phyloP scores from a whole-genome alignment of 2,329 filamentous ascomycete species.

The Fusarium goolgardi region DNA sequence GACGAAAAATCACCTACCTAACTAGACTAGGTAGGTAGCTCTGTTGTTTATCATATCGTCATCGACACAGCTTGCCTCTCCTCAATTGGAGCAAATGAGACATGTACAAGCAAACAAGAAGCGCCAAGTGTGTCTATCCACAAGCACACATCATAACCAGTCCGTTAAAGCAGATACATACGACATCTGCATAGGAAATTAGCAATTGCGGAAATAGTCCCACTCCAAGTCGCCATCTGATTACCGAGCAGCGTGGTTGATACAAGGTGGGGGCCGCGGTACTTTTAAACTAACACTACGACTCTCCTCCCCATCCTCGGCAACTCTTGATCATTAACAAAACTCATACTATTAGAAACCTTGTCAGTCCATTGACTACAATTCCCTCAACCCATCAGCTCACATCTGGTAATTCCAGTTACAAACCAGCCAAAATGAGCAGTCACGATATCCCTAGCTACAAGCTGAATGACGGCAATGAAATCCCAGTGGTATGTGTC shows the following conservation, averaged over 20 bases:
- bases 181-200: neutral
- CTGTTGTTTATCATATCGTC: neutral
- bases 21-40: neutral
- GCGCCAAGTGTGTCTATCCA: neutral
- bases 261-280: neutral
- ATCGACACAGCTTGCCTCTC: neutral
- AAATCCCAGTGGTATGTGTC: conserved; percentile 73
- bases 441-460: conserved; percentile 62
- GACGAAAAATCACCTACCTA: neutral
- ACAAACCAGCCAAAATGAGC: conserved; percentile 22
- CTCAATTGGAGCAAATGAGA: neutral
- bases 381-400: neutral
- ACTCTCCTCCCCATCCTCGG: neutral
- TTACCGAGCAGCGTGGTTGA: conserved; percentile 1
- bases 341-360: neutral
- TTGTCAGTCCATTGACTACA: neutral
- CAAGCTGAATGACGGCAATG: conserved; percentile 78
- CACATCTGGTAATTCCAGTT: neutral
- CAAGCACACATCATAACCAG: neutral
- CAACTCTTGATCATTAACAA: neutral
- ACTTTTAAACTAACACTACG: neutral
- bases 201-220: neutral
- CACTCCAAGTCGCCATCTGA: conserved; percentile 1
- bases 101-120: neutral
- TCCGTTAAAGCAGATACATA: neutral